Percentiles rank a stretch among this genome's conserved stretches.
These are phyloP conservation scores for Avena atlantica DNA, from an alignment of 176 grass and related monocot species.

Conservation along the genomic window DNA sequence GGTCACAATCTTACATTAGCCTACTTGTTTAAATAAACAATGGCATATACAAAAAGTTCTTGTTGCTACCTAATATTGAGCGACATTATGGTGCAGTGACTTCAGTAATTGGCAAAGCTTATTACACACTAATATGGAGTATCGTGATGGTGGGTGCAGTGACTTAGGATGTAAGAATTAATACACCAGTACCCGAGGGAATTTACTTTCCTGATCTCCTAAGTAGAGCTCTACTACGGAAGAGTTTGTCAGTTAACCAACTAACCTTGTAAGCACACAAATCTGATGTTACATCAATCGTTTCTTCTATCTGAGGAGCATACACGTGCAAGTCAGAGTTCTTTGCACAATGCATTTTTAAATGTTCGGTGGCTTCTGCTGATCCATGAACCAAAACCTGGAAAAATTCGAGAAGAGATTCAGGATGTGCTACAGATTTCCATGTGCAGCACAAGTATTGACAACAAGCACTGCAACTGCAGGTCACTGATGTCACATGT, in stretches of 20 bases:
- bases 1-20: slow-evolving; percentile 16
- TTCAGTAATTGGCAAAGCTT: slow-evolving; percentile 19
- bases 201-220: not conserved
- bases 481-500: slow-evolving; percentile 29
- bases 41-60: not conserved
- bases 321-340: slow-evolving; percentile 85
- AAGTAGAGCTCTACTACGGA: slow-evolving; percentile 19
- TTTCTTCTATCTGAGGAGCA: slow-evolving; percentile 96
- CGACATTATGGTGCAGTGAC: slow-evolving; percentile 10
- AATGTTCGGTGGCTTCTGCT: slow-evolving; percentile 95
- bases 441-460: slow-evolving; percentile 6
- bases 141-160: slow-evolving; percentile 5
- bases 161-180: slow-evolving; percentile 33
- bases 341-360: slow-evolving; percentile 92
- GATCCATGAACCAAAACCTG: slow-evolving; percentile 97
- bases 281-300: slow-evolving; percentile 98
- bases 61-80: not conserved
- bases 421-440: slow-evolving; percentile 26
- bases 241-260: slow-evolving; percentile 29
- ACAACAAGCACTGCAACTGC: slow-evolving; percentile 36
- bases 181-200: slow-evolving; percentile 4
- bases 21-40: slow-evolving; percentile 6
- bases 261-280: slow-evolving; percentile 96
- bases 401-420: slow-evolving; percentile 24
- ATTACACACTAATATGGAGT: not conserved